Percentiles rank a stretch among this genome's conserved stretches.
Conservation (phyloP, 2,329 filamentous ascomycete species). For the Westerdykella ornata region DNA sequence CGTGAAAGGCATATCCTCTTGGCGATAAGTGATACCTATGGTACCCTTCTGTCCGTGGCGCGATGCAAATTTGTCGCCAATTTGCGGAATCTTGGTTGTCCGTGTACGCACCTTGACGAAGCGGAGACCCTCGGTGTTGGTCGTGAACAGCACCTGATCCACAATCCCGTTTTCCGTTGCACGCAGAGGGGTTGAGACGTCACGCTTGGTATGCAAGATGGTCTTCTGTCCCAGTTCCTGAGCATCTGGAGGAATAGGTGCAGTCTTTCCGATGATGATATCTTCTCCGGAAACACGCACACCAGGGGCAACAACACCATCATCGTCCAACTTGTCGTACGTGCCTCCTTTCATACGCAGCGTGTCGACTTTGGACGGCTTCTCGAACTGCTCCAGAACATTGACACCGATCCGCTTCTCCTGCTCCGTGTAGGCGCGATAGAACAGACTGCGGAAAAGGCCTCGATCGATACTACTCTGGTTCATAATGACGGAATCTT, state of each 20-base stretch:
- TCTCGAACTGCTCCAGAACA: constrained; percentile 90
- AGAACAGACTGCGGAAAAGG: constrained; percentile 95
- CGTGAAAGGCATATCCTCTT: constrained; percentile 98
- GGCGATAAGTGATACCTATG: constrained; percentile 94
- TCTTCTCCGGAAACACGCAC: constrained; percentile 94
- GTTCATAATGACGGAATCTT: constrained; percentile 99
- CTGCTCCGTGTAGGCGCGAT: constrained; percentile 92
- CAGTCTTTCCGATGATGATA: constrained; percentile 98
- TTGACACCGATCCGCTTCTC: constrained; percentile 95
- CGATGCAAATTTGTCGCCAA: constrained; percentile 98
- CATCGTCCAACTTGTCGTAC: constrained; percentile 95
- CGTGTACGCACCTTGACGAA: constrained; percentile 97
- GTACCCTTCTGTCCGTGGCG: constrained; percentile 99
- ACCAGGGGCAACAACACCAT: constrained; percentile 89
- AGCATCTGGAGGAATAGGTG: constrained; percentile 84
- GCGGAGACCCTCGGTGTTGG: constrained; percentile 85
- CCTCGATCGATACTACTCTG: constrained; percentile 98
- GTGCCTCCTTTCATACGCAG: constrained; percentile 89
- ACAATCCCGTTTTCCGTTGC: constrained; percentile 97
- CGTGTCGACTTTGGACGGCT: constrained; percentile 81
- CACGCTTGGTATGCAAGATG: constrained; percentile 82
- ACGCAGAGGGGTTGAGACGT: constrained; percentile 88
- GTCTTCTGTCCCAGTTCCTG: constrained; percentile 92
- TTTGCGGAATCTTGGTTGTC: constrained; percentile 96
- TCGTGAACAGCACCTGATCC: constrained; percentile 87